phyloP scores from a whole-genome alignment of 2,329 filamentous ascomycete species.

The Pestalotiopsis sp. region DNA sequence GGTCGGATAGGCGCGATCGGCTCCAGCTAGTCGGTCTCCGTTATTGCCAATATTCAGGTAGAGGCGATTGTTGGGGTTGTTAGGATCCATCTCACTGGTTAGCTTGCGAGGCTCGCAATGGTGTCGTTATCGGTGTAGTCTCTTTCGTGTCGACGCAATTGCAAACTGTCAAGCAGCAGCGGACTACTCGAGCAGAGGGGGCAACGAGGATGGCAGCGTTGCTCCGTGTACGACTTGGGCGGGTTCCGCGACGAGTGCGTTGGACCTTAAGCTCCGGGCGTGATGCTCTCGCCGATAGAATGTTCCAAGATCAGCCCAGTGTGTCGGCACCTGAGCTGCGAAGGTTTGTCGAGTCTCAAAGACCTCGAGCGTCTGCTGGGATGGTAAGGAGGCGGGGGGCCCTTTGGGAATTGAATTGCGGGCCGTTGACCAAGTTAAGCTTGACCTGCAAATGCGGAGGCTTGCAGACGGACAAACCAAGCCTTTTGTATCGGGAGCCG shows the following conservation, averaged over 20 bases:
- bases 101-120: neutral
- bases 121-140: neutral
- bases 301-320: neutral
- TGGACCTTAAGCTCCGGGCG: neutral
- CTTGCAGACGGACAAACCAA: neutral
- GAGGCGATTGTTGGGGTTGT: slow-evolving; percentile 60
- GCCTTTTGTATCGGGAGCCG: neutral
- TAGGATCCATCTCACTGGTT: slow-evolving; percentile 29
- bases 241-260: neutral
- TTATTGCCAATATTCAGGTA: slow-evolving; percentile 67
- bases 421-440: neutral
- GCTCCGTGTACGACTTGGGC: neutral
- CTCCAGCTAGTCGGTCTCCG: slow-evolving; percentile 61
- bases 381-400: neutral
- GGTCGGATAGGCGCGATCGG: slow-evolving; percentile 75
- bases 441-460: neutral
- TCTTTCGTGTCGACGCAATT: neutral
- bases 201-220: neutral
- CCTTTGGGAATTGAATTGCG: slow-evolving; percentile 3
- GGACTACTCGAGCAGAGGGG: neutral
- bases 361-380: neutral
- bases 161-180: neutral
- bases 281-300: neutral
- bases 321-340: neutral
- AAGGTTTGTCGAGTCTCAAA: neutral